phyloP scores from a whole-genome alignment of 192 early-diverging fungal species.

The Chytriomyces sp. region DNA sequence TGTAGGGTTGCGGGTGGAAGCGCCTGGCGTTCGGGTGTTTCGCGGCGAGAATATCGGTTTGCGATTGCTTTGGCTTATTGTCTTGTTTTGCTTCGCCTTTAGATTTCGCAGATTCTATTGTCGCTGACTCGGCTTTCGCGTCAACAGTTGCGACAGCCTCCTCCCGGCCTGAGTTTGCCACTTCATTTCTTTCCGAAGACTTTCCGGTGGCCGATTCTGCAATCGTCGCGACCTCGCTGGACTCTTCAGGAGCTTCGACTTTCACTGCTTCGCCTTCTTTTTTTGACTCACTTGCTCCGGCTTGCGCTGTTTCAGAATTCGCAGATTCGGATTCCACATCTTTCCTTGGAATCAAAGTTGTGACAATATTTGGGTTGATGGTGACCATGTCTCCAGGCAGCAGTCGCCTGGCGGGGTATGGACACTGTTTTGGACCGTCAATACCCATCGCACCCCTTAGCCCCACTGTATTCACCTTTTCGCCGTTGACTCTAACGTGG shows the following conservation, averaged over 20 bases:
- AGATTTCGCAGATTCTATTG: neutral
- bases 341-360: slow-evolving; percentile 35
- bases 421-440: slow-evolving; percentile 45
- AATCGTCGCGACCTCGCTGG: neutral
- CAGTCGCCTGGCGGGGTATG: slow-evolving; percentile 77
- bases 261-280: neutral
- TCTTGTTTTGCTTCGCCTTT: neutral
- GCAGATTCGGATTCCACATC: neutral
- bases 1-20: slow-evolving; percentile 62
- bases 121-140: neutral
- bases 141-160: neutral
- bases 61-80: neutral
- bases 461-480: slow-evolving; percentile 33
- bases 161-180: neutral
- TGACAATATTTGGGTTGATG: slow-evolving; percentile 74
- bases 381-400: slow-evolving; percentile 89
- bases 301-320: neutral
- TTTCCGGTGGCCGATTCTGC: too few species aligned
- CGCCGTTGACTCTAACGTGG: slow-evolving; percentile 91
- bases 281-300: neutral
- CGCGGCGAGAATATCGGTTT: slow-evolving; percentile 56
- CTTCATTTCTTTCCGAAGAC: too few species aligned
- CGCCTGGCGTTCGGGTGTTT: slow-evolving; percentile 30
- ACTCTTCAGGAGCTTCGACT: neutral
- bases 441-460: neutral